These are phyloP conservation scores for Fusarium mexicanum DNA, from an alignment of 2,329 filamentous ascomycete genomes.

Conservation along the genomic window DNA sequence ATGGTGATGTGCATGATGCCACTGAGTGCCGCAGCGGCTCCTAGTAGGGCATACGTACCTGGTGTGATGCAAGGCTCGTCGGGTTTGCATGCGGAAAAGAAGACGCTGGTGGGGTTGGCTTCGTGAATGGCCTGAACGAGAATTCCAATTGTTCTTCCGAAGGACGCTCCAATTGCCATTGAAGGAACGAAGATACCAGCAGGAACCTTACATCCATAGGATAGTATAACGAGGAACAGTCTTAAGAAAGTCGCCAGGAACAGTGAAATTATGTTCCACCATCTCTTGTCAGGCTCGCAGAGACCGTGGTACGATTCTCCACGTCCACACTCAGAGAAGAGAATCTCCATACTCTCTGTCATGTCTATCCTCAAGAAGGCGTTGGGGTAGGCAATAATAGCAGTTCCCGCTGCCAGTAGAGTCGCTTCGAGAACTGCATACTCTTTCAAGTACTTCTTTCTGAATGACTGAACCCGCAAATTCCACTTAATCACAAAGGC, in stretches of 20 bases:
- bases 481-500: conserved; percentile 99
- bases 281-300: conserved; percentile 81
- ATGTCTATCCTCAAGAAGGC: conserved; percentile 96
- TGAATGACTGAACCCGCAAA: conserved; percentile 86
- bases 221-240: conserved; percentile 88
- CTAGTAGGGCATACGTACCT: conserved; percentile 95
- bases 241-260: conserved; percentile 82
- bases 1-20: conserved; percentile 99
- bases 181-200: conserved; percentile 98
- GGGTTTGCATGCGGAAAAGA: conserved; percentile 89
- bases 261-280: conserved; percentile 81
- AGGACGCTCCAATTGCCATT: conserved; percentile 96
- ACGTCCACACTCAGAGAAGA: conserved; percentile 93
- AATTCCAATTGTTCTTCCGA: conserved; percentile 93
- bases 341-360: conserved; percentile 99
- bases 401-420: conserved; percentile 82
- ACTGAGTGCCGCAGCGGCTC: conserved; percentile 88
- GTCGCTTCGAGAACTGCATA: conserved; percentile 90
- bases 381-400: conserved; percentile 95
- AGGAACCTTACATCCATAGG: conserved; percentile 97
- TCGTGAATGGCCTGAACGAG: conserved; percentile 91
- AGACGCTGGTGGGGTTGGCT: conserved; percentile 80
- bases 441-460: conserved; percentile 87
- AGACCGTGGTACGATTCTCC: conserved; percentile 88
- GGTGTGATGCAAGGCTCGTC: conserved; percentile 97